phyloP scores from a whole-genome alignment of 2,329 filamentous ascomycete species.

The Scortechinia acanthostroma region DNA sequence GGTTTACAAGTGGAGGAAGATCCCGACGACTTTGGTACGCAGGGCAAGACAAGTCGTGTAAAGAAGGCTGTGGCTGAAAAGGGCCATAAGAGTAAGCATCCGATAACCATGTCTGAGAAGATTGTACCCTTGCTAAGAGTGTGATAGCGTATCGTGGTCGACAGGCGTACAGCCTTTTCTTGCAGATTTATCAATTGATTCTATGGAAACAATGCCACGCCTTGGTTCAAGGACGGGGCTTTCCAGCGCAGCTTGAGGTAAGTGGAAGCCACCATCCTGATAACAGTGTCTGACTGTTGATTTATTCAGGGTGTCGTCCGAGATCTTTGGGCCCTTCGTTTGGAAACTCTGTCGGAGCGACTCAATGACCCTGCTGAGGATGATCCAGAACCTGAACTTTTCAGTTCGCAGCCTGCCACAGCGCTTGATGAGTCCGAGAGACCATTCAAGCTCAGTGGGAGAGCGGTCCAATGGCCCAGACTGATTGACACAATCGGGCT shows the following conservation, averaged over 20 bases:
- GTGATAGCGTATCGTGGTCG: neutral
- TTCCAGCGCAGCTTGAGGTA: conserved; percentile 69
- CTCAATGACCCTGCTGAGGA: conserved; percentile 17
- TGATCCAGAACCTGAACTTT: conserved; percentile 20
- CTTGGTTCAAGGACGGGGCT: conserved; percentile 58
- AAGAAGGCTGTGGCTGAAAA: conserved; percentile 49
- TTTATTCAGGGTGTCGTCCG: conserved; percentile 49
- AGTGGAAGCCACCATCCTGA: neutral
- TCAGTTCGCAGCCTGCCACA: conserved; percentile 25
- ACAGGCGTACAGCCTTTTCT: conserved; percentile 68
- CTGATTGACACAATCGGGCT: neutral
- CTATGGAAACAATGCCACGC: conserved; percentile 75
- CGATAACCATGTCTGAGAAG: neutral
- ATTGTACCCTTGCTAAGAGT: neutral
- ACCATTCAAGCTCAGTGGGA: neutral
- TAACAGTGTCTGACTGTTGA: neutral
- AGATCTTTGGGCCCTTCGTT: conserved; percentile 77
- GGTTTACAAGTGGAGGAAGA: conserved; percentile 50
- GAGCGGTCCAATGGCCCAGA: neutral
- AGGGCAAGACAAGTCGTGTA: conserved; percentile 44
- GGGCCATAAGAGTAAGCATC: neutral
- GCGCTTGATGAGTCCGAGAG: conserved; percentile 9
- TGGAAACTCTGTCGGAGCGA: conserved; percentile 45
- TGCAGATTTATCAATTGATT: conserved; percentile 79
- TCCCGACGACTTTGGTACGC: conserved; percentile 60